A percentile compares a stretch with the other conserved stretches of the same genome.
These are phyloP conservation scores for Rhizopogon parksii DNA, from an alignment of 1,284 basidiomycete genomes.

Conservation along the genomic window DNA sequence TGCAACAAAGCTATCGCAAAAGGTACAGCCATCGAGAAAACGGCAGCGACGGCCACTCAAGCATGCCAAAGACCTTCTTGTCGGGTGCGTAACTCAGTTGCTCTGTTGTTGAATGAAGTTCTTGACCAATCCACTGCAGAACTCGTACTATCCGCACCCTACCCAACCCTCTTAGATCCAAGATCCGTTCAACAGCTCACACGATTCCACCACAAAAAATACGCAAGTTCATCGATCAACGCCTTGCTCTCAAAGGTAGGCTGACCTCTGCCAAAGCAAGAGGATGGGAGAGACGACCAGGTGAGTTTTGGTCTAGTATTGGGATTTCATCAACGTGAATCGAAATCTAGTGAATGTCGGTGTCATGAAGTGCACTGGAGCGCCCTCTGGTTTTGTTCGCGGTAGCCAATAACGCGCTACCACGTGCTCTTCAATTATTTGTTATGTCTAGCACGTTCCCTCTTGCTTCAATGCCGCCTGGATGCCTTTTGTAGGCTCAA, in stretches of 20 bases:
- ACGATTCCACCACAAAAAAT: conserved; percentile 25
- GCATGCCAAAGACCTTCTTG: conserved; percentile 21
- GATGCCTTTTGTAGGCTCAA: too few species aligned
- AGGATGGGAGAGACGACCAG: conserved; percentile 40
- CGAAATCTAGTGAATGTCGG: conserved; percentile 22
- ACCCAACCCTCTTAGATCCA: conserved; percentile 14
- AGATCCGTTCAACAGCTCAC: conserved; percentile 18
- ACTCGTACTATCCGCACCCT: conserved; percentile 30
- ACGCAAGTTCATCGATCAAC: conserved; percentile 23
- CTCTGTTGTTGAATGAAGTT: neutral
- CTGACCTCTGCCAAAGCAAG: conserved; percentile 22
- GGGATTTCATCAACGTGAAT: neutral
- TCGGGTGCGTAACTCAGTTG: conserved; percentile 18
- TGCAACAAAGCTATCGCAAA: conserved; percentile 11
- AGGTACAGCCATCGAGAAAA: conserved; percentile 18
- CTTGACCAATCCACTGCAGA: conserved; percentile 11
- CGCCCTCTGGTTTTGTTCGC: conserved; percentile 23
- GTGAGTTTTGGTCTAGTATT: conserved; percentile 19
- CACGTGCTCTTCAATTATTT: neutral
- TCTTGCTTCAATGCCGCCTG: neutral
- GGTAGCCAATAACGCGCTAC: neutral
- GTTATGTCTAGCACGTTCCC: neutral
- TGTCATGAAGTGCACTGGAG: conserved; percentile 25
- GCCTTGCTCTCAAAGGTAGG: conserved; percentile 28
- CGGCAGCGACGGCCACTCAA: conserved; percentile 14